phyloP scores from a whole-genome alignment of 2,329 filamentous ascomycete species.

The Colletotrichum sp. region DNA sequence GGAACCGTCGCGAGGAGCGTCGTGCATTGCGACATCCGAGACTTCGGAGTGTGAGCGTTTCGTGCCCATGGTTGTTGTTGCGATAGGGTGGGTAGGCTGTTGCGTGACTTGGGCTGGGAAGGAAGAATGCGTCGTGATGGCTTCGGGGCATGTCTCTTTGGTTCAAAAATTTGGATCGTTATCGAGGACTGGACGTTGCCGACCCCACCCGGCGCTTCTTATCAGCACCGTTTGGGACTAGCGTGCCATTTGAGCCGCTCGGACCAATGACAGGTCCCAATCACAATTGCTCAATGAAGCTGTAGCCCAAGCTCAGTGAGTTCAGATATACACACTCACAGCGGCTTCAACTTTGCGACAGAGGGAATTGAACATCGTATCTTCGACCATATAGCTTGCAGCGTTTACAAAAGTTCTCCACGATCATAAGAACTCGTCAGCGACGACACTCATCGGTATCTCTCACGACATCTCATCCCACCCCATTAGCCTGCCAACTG shows the following conservation, averaged over 20 bases:
- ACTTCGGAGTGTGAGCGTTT: conserved; percentile 32
- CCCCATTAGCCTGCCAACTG: not conserved
- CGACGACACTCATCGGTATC: not conserved
- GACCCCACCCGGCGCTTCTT: conserved; percentile 5
- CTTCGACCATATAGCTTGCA: not conserved
- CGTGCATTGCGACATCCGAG: not conserved
- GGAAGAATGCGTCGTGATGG: not conserved
- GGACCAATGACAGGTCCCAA: conserved; percentile 15
- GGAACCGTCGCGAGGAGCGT: conserved; percentile 13
- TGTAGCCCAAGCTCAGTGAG: conserved; percentile 7
- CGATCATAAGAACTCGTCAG: not conserved
- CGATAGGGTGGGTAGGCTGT: not conserved
- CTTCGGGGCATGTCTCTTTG: not conserved
- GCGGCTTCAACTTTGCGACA: not conserved
- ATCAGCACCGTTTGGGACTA: conserved; percentile 10
- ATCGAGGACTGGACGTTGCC: conserved; percentile 4
- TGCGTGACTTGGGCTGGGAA: not conserved
- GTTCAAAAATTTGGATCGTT: conserved; percentile 26
- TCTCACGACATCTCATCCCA: not conserved
- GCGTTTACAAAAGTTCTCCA: not conserved
- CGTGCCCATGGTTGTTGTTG: conserved; percentile 29
- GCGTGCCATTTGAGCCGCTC: not conserved
- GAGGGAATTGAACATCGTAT: not conserved
- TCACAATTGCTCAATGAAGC: conserved; percentile 16
- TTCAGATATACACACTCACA: not conserved